Conservation (phyloP, 169 alveolate species). For the Prorocentrum cordatum region DNA sequence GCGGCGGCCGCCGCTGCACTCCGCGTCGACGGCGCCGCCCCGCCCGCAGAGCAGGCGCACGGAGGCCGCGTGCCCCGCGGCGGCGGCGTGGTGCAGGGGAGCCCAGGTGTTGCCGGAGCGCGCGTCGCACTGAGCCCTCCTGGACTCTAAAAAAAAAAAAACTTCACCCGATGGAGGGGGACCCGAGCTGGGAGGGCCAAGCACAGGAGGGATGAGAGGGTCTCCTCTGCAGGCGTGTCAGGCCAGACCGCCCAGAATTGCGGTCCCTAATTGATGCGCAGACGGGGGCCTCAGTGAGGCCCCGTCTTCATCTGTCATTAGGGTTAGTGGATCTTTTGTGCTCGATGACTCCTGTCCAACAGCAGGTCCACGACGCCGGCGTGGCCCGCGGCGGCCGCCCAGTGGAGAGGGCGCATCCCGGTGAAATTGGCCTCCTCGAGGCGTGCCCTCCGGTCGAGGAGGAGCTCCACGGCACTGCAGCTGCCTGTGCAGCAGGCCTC, state of each 20-base stretch:
- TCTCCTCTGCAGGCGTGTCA: no score
- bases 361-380: conserved; percentile 10
- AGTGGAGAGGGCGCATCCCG: conserved; percentile 37
- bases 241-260: no score
- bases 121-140: no score
- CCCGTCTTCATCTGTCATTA: no score
- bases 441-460: conserved; percentile 39
- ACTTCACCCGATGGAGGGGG: no score
- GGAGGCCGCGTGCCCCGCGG: neutral
- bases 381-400: conserved; percentile 58
- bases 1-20: neutral
- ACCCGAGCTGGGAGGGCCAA: no score
- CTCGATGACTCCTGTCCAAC: no score
- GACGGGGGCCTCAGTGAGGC: neutral
- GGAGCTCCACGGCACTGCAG: conserved; percentile 4
- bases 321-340: no score
- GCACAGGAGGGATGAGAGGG: no score
- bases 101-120: conserved; percentile 20
- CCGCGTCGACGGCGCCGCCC: conserved; percentile 39
- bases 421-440: conserved; percentile 28
- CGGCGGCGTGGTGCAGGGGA: conserved; percentile 29
- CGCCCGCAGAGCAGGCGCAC: conserved; percentile 9
- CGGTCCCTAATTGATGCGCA: no score
- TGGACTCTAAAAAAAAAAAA: no score
- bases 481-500: conserved; percentile 52